These are phyloP conservation scores for Metschnikowia picachoensis DNA, from an alignment of 805 yeast species.

Conservation along the genomic window DNA sequence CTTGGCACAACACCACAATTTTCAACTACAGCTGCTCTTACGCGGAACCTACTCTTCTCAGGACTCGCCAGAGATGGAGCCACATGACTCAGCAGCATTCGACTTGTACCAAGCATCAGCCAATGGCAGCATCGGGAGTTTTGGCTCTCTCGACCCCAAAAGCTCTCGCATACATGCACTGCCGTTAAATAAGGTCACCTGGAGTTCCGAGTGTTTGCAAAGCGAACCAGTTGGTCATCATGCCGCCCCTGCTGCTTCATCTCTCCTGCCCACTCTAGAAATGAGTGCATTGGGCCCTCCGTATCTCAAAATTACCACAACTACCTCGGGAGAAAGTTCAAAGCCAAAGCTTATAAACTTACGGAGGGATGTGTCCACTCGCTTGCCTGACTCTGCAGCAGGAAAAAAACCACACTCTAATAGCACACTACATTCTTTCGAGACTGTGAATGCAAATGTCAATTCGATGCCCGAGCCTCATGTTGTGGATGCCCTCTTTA, in stretches of 20 bases:
- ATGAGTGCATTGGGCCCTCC: constrained; percentile 9
- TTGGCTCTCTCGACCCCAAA: constrained; percentile 14
- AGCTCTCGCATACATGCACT: not conserved
- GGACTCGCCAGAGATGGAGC: not conserved
- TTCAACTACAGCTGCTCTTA: not conserved
- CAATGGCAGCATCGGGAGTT: constrained; percentile 11
- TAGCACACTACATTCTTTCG: constrained; percentile 31
- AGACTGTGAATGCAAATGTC: constrained; percentile 29
- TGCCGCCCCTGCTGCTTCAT: not conserved
- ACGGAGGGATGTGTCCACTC: not conserved
- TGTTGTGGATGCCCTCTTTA: constrained; percentile 39
- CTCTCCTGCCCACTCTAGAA: constrained; percentile 5
- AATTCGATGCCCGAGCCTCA: constrained; percentile 33
- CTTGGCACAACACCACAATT: not conserved
- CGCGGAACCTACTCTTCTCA: not conserved
- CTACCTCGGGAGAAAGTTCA: not conserved
- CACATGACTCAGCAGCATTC: not conserved
- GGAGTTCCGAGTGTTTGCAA: not conserved
- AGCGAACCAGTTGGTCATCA: not conserved
- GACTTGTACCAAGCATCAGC: constrained; percentile 2
- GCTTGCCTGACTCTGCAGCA: too few relatives aligned
- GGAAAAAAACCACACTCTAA: not conserved
- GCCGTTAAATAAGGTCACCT: not conserved
- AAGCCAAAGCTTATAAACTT: not conserved
- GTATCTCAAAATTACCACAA: not conserved